A percentile compares a stretch with the other conserved stretches of the same genome.
These are phyloP conservation scores for Suillus variegatus DNA, from an alignment of 768 basidiomycete species.

Conservation along the genomic window DNA sequence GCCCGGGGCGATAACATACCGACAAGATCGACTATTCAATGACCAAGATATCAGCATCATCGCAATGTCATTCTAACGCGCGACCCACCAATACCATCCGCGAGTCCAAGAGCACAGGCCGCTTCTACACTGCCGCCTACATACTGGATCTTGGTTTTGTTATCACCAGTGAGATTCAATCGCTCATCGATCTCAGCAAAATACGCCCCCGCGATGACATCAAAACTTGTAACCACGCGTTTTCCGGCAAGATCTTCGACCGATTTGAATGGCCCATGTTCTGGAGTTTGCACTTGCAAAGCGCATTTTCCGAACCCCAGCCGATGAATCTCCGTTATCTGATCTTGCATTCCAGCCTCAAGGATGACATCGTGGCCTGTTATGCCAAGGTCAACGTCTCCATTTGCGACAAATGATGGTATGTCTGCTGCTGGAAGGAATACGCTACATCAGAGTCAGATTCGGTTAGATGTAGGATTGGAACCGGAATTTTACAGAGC, in stretches of 20 bases:
- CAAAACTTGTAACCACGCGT: constrained; percentile 93
- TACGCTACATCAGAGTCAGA: constrained; percentile 52
- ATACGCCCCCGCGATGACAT: constrained; percentile 79
- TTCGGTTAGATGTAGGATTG: neutral
- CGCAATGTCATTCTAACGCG: constrained; percentile 1
- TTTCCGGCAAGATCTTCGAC: constrained; percentile 86
- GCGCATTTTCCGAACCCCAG: constrained; percentile 94
- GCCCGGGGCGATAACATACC: constrained; percentile 64
- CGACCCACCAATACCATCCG: constrained; percentile 89
- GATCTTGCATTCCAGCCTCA: constrained; percentile 79
- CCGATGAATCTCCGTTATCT: constrained; percentile 76
- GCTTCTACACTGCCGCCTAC: constrained; percentile 98
- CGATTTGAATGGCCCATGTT: constrained; percentile 62
- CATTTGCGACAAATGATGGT: constrained; percentile 97
- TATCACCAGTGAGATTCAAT: constrained; percentile 50
- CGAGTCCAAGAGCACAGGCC: constrained; percentile 93
- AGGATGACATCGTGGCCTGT: constrained; percentile 98
- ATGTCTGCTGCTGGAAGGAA: constrained; percentile 98
- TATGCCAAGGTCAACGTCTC: constrained; percentile 94
- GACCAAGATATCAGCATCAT: constrained; percentile 9
- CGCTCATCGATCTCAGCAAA: constrained; percentile 68
- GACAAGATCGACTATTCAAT: constrained; percentile 72
- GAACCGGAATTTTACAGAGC: constrained; percentile 71
- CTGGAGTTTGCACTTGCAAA: constrained; percentile 90
- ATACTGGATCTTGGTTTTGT: constrained; percentile 85